Base-by-base conservation (phyloP, 23 red algal species). In the Agarophyton chilense region DNA sequence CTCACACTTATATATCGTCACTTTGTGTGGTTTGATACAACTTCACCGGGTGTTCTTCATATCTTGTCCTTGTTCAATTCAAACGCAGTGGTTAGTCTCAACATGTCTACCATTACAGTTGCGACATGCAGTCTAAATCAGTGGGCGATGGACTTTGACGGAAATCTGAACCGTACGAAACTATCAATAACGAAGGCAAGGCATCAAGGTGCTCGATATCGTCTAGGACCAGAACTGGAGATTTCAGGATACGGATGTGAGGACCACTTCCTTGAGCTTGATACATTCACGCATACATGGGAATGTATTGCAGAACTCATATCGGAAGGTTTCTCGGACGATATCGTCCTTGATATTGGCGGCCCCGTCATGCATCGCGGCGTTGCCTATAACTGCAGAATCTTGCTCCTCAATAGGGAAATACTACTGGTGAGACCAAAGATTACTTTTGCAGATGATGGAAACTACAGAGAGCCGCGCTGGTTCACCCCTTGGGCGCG, bases 381-480 rank as follows among this genome's bases (percentile, higher is more conserved):
- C 72, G 97, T 96, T 8, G 65, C 85, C 2, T 99, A 99, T 67
- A 99, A 99, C 58, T 89, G 82, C 51, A 94, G 97, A 35, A 86
- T 95, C 36, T 67, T 95, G 25, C 63, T 96, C 35, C 72, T 91
- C 47, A 81, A 94, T 52, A 41, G 90, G n/a, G 50, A 81, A 45
- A 74, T 99, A 25, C 28, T 96, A 29, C 78, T 99, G 35, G 63
- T 99, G 21, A 60, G 97, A 72, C 97, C 97, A 1, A 99, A 99
- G 83, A 79, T 91, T 9, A 83, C 61, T 34, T 89, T 99, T 41
- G 97, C 97, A 19, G 97, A 94, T 49, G 77, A 96, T 50, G 97
- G 93, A 13, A 99, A 99, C 84, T 99, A 99, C 54, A 68, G 97
- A 33, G 97, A 99, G 82, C 65, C 97, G n/a, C 97, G 97, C 16